Conservation (phyloP, 2,329 filamentous ascomycete species). For the Aureobasidium mangrovei region DNA sequence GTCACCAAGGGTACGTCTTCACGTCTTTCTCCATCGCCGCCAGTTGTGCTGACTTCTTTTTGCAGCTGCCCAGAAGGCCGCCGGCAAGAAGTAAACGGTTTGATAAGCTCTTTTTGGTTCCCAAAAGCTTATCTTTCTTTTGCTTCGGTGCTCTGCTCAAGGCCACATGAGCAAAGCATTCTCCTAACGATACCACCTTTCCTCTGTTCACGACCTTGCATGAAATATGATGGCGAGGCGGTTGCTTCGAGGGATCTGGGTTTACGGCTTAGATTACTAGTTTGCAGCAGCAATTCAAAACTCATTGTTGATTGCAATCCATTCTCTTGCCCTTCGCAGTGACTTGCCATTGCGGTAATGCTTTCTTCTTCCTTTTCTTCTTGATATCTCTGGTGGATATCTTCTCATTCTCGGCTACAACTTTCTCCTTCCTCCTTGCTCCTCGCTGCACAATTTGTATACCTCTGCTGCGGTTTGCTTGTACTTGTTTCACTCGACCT, state of each 20-base stretch:
- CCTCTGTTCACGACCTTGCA: slow-evolving; percentile 11
- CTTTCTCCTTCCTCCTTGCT: no score
- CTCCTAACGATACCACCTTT: slow-evolving; percentile 14
- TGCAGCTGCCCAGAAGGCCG: slow-evolving; percentile 27
- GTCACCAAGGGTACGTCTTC: slow-evolving; percentile 38
- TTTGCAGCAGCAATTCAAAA: slow-evolving; percentile 13
- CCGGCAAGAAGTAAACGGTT: slow-evolving; percentile 29
- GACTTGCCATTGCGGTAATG: no score
- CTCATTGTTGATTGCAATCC: slow-evolving; percentile 11
- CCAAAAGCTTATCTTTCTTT: slow-evolving; percentile 5
- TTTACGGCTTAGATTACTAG: slow-evolving; percentile 11
- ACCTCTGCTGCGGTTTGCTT: no score
- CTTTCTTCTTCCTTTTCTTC: no score
- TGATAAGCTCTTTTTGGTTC: background rate
- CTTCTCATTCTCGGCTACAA: no score
- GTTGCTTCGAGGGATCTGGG: slow-evolving; percentile 11
- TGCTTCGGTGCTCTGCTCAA: slow-evolving; percentile 8
- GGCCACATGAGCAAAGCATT: slow-evolving; percentile 12
- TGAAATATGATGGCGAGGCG: slow-evolving; percentile 13
- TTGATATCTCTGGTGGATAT: no score
- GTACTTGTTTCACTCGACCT: no score
- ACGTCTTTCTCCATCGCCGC: background rate
- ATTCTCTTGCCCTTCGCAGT: background rate
- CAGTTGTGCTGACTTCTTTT: background rate
- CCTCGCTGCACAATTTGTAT: no score